A percentile compares a stretch with the other conserved stretches of the same genome.
Conservation (phyloP, 2,329 filamentous ascomycete genomes). For the Stagonosporopsis cucurbitacearum region DNA sequence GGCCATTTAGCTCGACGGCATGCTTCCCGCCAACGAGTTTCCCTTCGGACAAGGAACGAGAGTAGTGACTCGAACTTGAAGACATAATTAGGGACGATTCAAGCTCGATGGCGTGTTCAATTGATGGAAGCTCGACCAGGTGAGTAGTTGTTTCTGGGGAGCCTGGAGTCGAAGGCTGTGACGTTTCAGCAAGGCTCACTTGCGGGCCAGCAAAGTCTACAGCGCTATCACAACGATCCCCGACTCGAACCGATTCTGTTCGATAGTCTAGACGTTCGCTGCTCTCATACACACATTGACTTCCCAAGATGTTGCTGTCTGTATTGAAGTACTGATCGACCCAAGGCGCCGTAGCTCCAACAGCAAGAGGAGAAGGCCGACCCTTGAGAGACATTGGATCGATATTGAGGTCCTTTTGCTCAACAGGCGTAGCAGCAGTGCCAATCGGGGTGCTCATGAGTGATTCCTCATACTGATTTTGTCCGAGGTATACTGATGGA, state of each 20-base stretch:
- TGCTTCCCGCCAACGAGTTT: neutral
- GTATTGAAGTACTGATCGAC: neutral
- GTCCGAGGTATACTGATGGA: conserved; percentile 16
- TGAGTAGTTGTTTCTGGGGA: neutral
- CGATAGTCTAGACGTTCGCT: neutral
- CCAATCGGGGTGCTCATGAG: conserved; percentile 26
- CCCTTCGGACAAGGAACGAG: neutral
- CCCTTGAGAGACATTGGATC: neutral
- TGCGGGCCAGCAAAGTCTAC: neutral
- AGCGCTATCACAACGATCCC: neutral
- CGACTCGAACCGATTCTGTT: neutral
- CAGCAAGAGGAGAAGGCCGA: neutral
- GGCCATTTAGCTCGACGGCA: neutral
- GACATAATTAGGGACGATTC: neutral
- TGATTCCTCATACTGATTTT: neutral
- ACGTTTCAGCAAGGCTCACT: neutral
- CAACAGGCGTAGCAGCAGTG: neutral
- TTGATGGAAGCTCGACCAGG: neutral
- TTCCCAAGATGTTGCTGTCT: neutral
- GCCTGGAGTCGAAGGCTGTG: neutral
- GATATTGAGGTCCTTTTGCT: no score
- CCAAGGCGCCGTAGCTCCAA: neutral
- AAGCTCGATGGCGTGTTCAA: neutral
- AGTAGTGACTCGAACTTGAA: neutral
- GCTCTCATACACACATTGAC: neutral